Evolutionary conservation across 2,329 filamentous ascomycete genomes (phyloP).

Genomic region (Penicillium sp.): DNA sequence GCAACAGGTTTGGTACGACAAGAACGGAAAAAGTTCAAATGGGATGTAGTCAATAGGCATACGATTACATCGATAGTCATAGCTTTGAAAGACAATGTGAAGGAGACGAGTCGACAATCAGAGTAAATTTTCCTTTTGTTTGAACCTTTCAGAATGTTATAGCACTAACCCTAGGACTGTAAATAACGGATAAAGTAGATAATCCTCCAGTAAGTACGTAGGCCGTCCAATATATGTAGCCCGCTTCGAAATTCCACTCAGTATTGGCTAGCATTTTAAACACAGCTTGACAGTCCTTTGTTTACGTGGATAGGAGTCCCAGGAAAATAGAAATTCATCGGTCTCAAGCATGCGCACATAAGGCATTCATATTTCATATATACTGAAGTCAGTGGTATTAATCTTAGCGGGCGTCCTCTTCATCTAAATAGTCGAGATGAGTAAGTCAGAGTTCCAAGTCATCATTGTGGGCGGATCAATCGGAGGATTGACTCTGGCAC

Average conservation of each 20-base stretch:
- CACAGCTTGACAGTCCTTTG: neutral
- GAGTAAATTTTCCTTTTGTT: neutral
- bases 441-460: neutral
- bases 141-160: neutral
- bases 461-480: neutral
- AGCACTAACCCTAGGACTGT: neutral
- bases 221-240: neutral
- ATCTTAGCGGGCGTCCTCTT: neutral
- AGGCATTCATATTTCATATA: neutral
- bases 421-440: neutral
- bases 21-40: neutral
- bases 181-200: neutral
- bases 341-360: neutral
- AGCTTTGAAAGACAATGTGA: neutral
- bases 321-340: neutral
- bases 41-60: neutral
- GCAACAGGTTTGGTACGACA: neutral
- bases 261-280: neutral
- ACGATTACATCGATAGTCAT: neutral
- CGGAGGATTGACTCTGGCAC: neutral
- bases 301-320: neutral
- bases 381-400: neutral
- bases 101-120: neutral
- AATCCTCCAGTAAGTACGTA: neutral
- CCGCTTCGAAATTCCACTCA: neutral